Base-by-base conservation (phyloP, 208 protist species). In the Leptomonas pyrrhocoris region DNA sequence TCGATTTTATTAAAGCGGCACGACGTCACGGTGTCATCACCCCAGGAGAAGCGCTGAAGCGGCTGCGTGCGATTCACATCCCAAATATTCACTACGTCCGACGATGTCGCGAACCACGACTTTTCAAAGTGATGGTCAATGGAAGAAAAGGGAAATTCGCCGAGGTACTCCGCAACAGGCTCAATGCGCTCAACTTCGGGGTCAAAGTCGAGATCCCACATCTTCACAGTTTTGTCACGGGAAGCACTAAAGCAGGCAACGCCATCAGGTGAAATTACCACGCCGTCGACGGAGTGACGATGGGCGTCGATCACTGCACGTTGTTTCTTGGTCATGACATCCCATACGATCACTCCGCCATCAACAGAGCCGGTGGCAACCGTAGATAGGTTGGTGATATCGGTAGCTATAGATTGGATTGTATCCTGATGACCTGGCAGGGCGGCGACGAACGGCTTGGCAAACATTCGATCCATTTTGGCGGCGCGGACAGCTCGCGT, bases 391-490 rank as follows among this genome's bases (percentile, higher is more conserved):
- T 62, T 94, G 0, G 85, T 95, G 45, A 88, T 90, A 75, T 97
- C 92, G 27, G 87, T 85, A 36, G 93, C 95, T 56, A 98, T 87
- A 48, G 80, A 92, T 45, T 93, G 90, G 77, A 98, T 97, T 7
- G 92, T 96, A 66, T 98, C 95, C 13, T 93, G 72, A 67, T 98
- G 96, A 3, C 94, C 95, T 40, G 77, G 62, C 9, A 98, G 74
- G 2, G 94, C 86, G 12, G 82, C 89, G 13, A 98, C 77, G 85
- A 99, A 99, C 28, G 98, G 98, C 74, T 98, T 99, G 11, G 97
- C 96, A 81, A 99, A 99, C 83, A 98, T 94, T 25, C 94, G 88
- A 75, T 99, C 97, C 54, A 99, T 79, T 70, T 99, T 99, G 9
- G 90, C 91, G 15, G 97, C 94, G 70, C 95, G 93, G 27, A 99